Evolutionary conservation across 2,329 filamentous ascomycete genomes (phyloP).

Genomic region (Cladosporium sp.): DNA sequence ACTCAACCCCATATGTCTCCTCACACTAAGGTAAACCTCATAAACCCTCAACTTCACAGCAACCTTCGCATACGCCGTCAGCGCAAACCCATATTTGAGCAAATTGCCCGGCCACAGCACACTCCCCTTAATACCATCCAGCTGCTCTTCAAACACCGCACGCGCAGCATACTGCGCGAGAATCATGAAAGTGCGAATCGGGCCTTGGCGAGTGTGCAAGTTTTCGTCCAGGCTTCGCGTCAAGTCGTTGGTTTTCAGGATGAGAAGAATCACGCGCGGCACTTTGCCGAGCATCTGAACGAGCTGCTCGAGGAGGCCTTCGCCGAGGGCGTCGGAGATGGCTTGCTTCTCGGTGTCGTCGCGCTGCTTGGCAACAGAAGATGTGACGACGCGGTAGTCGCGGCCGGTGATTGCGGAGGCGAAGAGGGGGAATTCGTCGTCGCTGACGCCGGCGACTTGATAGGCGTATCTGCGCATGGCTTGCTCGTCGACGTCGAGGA

Average conservation of each 20-base stretch:
- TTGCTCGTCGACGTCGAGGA: constrained; percentile 83
- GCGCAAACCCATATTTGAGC: constrained; percentile 52
- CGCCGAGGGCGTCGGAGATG: constrained; percentile 81
- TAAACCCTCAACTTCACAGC: constrained; percentile 61
- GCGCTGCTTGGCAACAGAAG: constrained; percentile 57
- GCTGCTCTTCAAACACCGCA: constrained; percentile 62
- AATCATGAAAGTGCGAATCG: constrained; percentile 63
- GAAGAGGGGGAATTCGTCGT: constrained; percentile 91
- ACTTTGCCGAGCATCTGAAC: constrained; percentile 86
- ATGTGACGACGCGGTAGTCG: constrained; percentile 75
- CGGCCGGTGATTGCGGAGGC: constrained; percentile 94
- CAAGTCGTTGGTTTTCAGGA: constrained; percentile 96
- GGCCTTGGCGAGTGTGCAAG: constrained; percentile 69
- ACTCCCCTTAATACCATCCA: constrained; percentile 54
- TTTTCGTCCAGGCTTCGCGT: constrained; percentile 93
- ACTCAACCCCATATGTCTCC: constrained; percentile 48
- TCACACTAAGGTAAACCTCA: constrained; percentile 56
- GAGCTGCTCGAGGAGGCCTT: constrained; percentile 84
- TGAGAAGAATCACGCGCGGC: constrained; percentile 87
- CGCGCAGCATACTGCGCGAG: constrained; percentile 64
- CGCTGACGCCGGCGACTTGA: constrained; percentile 84
- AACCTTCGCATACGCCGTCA: constrained; percentile 55
- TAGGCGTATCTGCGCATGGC: constrained; percentile 85
- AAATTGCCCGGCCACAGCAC: constrained; percentile 55
- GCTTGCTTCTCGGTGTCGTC: constrained; percentile 77